phyloP scores from a whole-genome alignment of 495 filamentous ascomycete genomes.

The Xylaria scruposa region DNA sequence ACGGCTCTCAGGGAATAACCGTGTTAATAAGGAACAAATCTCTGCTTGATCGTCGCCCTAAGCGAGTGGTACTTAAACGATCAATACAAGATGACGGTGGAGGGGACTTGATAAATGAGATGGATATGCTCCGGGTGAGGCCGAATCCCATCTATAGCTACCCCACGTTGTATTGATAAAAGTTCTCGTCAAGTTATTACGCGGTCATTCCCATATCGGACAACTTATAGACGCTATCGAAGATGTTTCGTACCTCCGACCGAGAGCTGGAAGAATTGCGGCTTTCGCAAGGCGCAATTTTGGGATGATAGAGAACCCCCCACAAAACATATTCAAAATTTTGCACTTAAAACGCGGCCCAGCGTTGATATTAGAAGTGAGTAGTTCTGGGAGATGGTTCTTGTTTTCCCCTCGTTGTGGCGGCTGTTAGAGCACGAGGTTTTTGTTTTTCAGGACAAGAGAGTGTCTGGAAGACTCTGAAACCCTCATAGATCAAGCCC shows the following conservation, averaged over 20 bases:
- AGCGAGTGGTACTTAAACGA: conserved; percentile 12
- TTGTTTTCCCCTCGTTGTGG: too few relatives aligned
- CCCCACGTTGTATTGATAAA: background rate
- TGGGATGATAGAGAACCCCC: background rate
- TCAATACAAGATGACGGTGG: background rate
- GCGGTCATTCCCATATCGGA: conserved; percentile 10
- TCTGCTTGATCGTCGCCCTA: background rate
- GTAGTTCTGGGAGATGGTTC: too few relatives aligned
- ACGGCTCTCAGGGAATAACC: background rate
- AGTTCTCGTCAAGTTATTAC: background rate
- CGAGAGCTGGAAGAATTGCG: background rate
- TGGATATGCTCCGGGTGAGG: background rate
- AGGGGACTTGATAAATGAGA: background rate
- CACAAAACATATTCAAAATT: conserved; percentile 10
- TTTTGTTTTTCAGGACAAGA: too few relatives aligned
- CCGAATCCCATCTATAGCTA: background rate
- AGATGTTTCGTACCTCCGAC: background rate
- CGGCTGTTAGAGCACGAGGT: too few relatives aligned
- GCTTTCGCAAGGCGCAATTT: background rate
- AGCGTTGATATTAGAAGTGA: background rate
- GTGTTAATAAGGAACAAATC: background rate
- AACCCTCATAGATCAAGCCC: too few relatives aligned
- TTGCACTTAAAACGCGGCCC: background rate
- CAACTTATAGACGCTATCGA: background rate
- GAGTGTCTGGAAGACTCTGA: too few relatives aligned